Base-by-base conservation (phyloP, 2,329 filamentous ascomycete genomes). In the Emergomyces africanus region DNA sequence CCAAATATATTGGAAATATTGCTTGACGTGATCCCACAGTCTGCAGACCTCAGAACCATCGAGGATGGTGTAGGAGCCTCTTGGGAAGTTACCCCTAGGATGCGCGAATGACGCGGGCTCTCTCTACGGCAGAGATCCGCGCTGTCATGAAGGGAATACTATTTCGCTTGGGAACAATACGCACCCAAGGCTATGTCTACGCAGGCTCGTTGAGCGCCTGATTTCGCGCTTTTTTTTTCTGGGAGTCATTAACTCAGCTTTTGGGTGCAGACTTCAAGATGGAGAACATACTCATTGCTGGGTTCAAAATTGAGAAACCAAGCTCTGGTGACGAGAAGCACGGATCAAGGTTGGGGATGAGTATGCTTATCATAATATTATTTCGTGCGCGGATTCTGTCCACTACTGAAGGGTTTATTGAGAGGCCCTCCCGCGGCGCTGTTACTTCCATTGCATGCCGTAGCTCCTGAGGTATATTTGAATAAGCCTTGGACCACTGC, bases 291-390 rank as follows among this genome's bases (percentile, higher is more conserved):
- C 54, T 60, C 3, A 23, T 57, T 23, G 48, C 23, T 37, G 59
- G 59, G 28, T 57, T 60, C n/a, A 33, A 57, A 20, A 60, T 57
- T 53, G 59, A 57, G 54, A 60, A 20, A 5, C 42, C 54, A 53
- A 54, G 54, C n/a, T 60, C 44, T 48, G 54, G 46, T 60, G 54
- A 57, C 59, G 10, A 60, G 57, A 35, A 57, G 57, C 12, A 54
- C 54, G n/a, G 54, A 60, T 53, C 59, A n/a, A n/a, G n/a, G n/a
- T n/a, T 57, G n/a, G 59, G 54, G 54, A 60, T 53, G 54, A 35
- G 59, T 53, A 60, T 39, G 41, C 6, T 48, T 9, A 20, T 33
- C 1, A 35, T 37, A 25, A 2, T 55, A 41, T 55, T 33, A 39
- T 18, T 55, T 55, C 30, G 20, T 23, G 56, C 10, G 15, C 10